A percentile compares a stretch with the other conserved stretches of the same genome.
These are phyloP conservation scores for Delonix regia DNA, from an alignment of 306 rosid species.

Conservation along the genomic window DNA sequence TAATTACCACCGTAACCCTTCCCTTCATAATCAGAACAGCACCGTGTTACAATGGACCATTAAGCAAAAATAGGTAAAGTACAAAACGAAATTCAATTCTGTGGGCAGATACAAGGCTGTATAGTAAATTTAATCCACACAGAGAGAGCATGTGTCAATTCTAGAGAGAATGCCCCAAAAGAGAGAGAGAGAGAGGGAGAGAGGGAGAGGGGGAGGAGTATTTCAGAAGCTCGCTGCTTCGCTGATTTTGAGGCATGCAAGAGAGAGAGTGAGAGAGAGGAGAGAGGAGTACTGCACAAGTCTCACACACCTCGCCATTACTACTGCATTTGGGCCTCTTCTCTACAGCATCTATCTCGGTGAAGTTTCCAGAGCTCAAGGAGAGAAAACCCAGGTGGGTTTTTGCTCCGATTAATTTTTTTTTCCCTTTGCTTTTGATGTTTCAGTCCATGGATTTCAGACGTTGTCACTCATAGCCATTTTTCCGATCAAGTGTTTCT, in stretches of 20 bases:
- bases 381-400: slow-evolving; percentile 51
- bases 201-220: slow-evolving; percentile 47
- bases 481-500: neutral
- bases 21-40: slow-evolving; percentile 12
- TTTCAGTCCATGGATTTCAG: slow-evolving; percentile 31
- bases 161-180: slow-evolving; percentile 22
- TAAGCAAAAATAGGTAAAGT: slow-evolving; percentile 43
- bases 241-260: slow-evolving; percentile 91
- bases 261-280: slow-evolving; percentile 35
- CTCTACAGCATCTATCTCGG: slow-evolving; percentile 39
- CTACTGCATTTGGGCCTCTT: slow-evolving; percentile 48
- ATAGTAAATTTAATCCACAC: slow-evolving; percentile 34
- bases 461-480: neutral
- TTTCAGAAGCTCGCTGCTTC: slow-evolving; percentile 87
- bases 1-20: slow-evolving; percentile 39
- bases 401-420: slow-evolving; percentile 11
- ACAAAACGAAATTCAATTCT: slow-evolving; percentile 44
- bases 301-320: slow-evolving; percentile 45
- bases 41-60: slow-evolving; percentile 38
- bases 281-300: slow-evolving; percentile 61
- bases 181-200: neutral
- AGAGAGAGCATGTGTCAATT: slow-evolving; percentile 39
- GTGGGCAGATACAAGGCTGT: slow-evolving; percentile 53
- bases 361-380: slow-evolving; percentile 43
- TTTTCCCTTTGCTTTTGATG: neutral